Evolutionary conservation across 768 basidiomycete genomes (phyloP).

Genomic region (Cystoderma amianthinum): DNA sequence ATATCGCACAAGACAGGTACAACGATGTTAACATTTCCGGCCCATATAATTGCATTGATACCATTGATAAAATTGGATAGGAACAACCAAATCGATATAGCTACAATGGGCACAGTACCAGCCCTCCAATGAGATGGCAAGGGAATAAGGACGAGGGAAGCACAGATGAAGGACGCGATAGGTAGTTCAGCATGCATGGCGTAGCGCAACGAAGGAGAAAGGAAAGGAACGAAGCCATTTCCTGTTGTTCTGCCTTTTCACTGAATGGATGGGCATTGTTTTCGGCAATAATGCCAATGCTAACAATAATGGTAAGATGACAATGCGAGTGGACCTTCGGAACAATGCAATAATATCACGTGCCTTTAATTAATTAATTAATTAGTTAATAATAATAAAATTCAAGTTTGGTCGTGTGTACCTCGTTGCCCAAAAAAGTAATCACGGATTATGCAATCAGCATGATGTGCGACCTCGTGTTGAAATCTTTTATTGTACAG

Average conservation of each 20-base stretch:
- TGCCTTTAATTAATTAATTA: no score
- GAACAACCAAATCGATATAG: slow-evolving; percentile 51
- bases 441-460: not conserved
- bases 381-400: no score
- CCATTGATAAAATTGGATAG: slow-evolving; percentile 36
- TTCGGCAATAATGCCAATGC: no score
- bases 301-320: no score
- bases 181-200: slow-evolving; percentile 25
- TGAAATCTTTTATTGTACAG: not conserved
- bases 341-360: no score
- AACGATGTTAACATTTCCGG: slow-evolving; percentile 29
- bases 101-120: slow-evolving; percentile 51
- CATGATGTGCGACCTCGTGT: not conserved
- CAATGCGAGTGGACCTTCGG: no score
- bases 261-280: no score
- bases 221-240: no score
- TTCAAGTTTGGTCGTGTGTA: no score
- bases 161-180: slow-evolving; percentile 28
- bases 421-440: not conserved
- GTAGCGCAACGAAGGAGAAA: no score
- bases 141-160: slow-evolving; percentile 37
- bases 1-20: slow-evolving; percentile 48
- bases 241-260: no score
- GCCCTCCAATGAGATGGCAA: slow-evolving; percentile 51
- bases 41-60: slow-evolving; percentile 55